phyloP scores from a whole-genome alignment of 192 early-diverging fungal species.

The Gamsiella multidivaricata region DNA sequence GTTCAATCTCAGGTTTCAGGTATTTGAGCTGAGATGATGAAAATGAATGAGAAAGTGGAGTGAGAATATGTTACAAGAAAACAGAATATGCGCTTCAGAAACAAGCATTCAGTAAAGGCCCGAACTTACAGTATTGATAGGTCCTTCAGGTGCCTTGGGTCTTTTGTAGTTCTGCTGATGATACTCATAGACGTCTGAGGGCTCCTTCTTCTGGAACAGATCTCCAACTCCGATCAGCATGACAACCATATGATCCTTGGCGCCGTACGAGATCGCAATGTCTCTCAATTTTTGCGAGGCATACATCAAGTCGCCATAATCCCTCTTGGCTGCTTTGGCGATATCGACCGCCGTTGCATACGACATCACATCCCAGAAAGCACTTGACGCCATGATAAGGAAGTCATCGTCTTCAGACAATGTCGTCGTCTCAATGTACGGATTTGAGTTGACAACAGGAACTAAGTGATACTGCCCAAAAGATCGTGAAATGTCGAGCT shows the following conservation, averaged over 20 bases:
- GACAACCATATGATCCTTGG: conserved; percentile 82
- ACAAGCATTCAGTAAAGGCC: no score
- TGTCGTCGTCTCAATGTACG: conserved; percentile 76
- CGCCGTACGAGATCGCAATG: conserved; percentile 86
- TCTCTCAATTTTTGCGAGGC: conserved; percentile 87
- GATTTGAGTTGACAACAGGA: conserved; percentile 86
- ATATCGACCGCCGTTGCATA: conserved; percentile 87
- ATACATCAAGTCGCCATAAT: conserved; percentile 71
- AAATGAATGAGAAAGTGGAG: neutral
- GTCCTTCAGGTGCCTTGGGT: conserved; percentile 57
- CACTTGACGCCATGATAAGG: conserved; percentile 77
- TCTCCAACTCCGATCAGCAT: conserved; percentile 91
- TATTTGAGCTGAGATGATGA: conserved; percentile 22
- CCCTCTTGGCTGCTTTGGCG: conserved; percentile 75
- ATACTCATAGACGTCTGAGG: conserved; percentile 20
- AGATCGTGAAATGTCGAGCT: conserved; percentile 78
- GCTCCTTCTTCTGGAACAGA: conserved; percentile 67
- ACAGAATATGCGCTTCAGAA: no score
- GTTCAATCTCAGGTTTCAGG: conserved; percentile 80
- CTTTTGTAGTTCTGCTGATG: conserved; percentile 53
- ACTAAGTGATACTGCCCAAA: conserved; percentile 91
- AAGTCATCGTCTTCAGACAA: conserved; percentile 86
- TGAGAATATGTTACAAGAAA: no score
- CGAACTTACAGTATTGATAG: conserved; percentile 65
- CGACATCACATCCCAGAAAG: conserved; percentile 83